Evolutionary conservation across 306 rosid genomes (phyloP), one percentile per base, ranked within the genome.

Genomic region (Lathyrus aphaca): DNA sequence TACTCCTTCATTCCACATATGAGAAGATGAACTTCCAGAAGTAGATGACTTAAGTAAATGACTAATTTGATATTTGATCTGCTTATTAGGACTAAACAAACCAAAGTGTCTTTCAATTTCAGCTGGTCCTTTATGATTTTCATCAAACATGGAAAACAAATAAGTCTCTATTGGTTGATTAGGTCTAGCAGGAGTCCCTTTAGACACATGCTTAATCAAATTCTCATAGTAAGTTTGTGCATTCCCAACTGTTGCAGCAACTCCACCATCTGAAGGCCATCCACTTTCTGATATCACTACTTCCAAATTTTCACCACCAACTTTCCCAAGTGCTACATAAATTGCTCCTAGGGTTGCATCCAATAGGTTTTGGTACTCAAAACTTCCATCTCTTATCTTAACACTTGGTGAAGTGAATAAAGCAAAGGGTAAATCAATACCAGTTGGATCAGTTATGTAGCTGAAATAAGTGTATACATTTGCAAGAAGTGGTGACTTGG

Each of bases 401-500:
- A 50, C 0, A 3, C 1, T 50, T 50, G 12, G 9, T 9, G 57
- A 18, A 50, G 11, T 50, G 21, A 50, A 50, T 50, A 50, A 18
- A 9, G 57, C 57, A 18, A 18, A 50, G 8, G 29, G 4, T 4
- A 51, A 2, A 13, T 51, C 58, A 10, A 51, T 51, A 0, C 15
- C 0, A 0, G 3, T 17, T 11, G 59, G n/a, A 65, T 74, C 4
- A 1, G 2, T 13, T 1, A 9, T 25, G 43, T 83, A 79, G 66
- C 59, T 40, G 6, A 83, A 74, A 54, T 87, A 90, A 8, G 93
- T 79, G 63, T 90, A 80, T 14, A 84, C 55, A 75, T 87, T 90
- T 0, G 72, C 86, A 18, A 87, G 91, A 50, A 90, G 85, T 43
- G 94, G 93, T 43, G 86, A 50, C 1, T 78, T 77, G 30, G 66